Conservation (phyloP, 2,329 filamentous ascomycete species). For the Aspergillus arachidicola region DNA sequence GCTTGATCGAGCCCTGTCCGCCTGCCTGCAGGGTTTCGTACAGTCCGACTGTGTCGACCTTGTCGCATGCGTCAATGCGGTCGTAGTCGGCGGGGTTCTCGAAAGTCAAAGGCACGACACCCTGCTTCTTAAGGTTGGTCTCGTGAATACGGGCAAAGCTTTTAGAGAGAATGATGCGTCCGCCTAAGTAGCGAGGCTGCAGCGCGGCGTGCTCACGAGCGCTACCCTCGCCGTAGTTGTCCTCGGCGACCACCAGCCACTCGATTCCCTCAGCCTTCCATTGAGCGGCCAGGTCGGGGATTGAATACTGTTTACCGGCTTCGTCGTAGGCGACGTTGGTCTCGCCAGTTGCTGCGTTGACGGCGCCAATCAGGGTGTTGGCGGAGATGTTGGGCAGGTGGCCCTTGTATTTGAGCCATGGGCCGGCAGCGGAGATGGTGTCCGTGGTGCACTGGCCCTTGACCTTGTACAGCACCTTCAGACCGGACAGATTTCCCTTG, state of each 20-base stretch:
- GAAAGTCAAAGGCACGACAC: constrained; percentile 91
- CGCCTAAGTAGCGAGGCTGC: constrained; percentile 87
- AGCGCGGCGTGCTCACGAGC: constrained; percentile 88
- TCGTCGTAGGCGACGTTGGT: constrained; percentile 91
- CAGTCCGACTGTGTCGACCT: constrained; percentile 79
- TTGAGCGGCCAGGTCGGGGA: constrained; percentile 80
- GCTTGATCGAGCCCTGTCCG: constrained; percentile 25
- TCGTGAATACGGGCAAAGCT: constrained; percentile 91
- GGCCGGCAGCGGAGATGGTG: constrained; percentile 94
- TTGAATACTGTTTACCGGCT: constrained; percentile 72
- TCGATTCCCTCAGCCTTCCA: constrained; percentile 77
- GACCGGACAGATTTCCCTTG: constrained; percentile 68
- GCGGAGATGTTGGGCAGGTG: constrained; percentile 96
- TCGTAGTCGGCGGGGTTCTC: constrained; percentile 87
- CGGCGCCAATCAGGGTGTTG: constrained; percentile 94
- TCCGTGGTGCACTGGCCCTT: constrained; percentile 98
- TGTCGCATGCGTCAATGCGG: constrained; percentile 77
- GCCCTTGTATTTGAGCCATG: constrained; percentile 99
- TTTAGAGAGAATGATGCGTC: constrained; percentile 80
- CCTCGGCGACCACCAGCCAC: constrained; percentile 95
- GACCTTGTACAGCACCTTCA: constrained; percentile 92
- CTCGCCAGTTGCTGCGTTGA: constrained; percentile 89
- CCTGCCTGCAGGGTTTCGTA: constrained; percentile 69
- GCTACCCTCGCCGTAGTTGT: constrained; percentile 94
- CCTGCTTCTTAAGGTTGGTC: constrained; percentile 96